Evolutionary conservation across 2,329 filamentous ascomycete genomes (phyloP).

Genomic region (Trichoderma aggressivum): DNA sequence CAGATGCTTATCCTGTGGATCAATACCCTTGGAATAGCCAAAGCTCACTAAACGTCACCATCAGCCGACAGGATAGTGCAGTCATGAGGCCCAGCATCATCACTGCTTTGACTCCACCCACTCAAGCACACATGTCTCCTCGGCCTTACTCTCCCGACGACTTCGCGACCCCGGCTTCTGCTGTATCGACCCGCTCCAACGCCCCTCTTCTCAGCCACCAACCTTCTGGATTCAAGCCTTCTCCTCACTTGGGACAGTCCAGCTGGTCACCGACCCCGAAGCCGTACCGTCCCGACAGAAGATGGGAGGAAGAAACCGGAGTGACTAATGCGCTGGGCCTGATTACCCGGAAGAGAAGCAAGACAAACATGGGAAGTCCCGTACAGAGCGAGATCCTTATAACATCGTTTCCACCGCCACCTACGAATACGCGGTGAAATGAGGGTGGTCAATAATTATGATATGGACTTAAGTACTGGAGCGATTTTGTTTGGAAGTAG

Average conservation of each 20-base stretch:
- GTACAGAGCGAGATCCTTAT: conserved; percentile 22
- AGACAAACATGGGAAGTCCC: background rate
- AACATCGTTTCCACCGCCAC: conserved; percentile 40
- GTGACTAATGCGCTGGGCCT: background rate
- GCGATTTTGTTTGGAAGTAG: background rate
- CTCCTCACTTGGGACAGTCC: conserved; percentile 7
- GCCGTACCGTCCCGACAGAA: background rate
- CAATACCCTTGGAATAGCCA: conserved; percentile 4
- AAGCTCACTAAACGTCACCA: background rate
- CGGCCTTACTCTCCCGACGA: conserved; percentile 22
- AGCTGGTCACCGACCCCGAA: conserved; percentile 11
- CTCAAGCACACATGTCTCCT: conserved; percentile 15
- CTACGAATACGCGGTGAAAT: conserved; percentile 26
- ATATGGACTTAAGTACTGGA: background rate
- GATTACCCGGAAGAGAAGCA: conserved; percentile 12
- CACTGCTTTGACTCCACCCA: conserved; percentile 24
- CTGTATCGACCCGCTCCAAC: conserved; percentile 34
- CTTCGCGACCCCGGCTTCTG: conserved; percentile 32
- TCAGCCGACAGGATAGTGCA: background rate
- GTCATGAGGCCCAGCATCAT: conserved; percentile 21
- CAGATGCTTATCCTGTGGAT: background rate
- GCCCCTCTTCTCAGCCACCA: conserved; percentile 33
- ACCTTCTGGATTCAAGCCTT: conserved; percentile 26
- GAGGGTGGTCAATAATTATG: background rate
- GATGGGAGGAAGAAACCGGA: conserved; percentile 8